phyloP scores from a whole-genome alignment of 2,329 filamentous ascomycete genomes.

The Colletotrichum costaricense region DNA sequence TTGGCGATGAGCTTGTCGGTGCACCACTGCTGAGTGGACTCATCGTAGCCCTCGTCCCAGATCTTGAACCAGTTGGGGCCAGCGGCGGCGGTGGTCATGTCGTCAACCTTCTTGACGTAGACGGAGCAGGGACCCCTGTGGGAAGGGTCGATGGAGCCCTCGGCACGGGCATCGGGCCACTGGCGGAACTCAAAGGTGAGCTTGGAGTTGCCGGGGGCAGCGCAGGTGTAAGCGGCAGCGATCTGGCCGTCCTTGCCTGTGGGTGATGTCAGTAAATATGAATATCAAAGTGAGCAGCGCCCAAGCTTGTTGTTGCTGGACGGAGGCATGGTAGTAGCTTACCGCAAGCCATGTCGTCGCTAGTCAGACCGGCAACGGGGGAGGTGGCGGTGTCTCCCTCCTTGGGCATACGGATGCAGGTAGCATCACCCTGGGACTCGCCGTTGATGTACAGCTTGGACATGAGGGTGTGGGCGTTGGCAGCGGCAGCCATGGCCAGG shows the following conservation, averaged over 20 bases:
- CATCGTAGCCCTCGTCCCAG: constrained; percentile 75
- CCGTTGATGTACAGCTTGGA: constrained; percentile 73
- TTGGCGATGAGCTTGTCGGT: constrained; percentile 75
- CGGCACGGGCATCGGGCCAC: constrained; percentile 65
- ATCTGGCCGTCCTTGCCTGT: constrained; percentile 56
- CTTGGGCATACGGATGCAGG: constrained; percentile 75
- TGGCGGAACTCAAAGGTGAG: constrained; percentile 76
- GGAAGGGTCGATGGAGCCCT: constrained; percentile 67
- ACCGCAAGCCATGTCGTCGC: constrained; percentile 79
- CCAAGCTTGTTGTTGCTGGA: constrained; percentile 32
- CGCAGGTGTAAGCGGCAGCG: constrained; percentile 61
- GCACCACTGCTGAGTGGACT: constrained; percentile 70
- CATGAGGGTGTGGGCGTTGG: constrained; percentile 70
- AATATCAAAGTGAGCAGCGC: constrained; percentile 18
- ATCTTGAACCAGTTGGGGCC: constrained; percentile 85
- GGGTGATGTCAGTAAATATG: constrained; percentile 14
- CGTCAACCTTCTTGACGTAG: constrained; percentile 77
- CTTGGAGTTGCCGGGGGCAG: constrained; percentile 61
- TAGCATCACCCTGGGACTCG: constrained; percentile 75
- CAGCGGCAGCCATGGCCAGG: constrained; percentile 50
- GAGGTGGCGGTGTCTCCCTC: constrained; percentile 62
- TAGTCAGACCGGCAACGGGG: constrained; percentile 68
- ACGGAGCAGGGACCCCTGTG: constrained; percentile 79
- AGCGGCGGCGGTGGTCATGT: constrained; percentile 63
- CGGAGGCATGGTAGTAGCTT: constrained; percentile 43